A percentile compares a stretch with the other conserved stretches of the same genome.
Conservation (phyloP, 768 basidiomycete genomes). For the Mycena filopes region DNA sequence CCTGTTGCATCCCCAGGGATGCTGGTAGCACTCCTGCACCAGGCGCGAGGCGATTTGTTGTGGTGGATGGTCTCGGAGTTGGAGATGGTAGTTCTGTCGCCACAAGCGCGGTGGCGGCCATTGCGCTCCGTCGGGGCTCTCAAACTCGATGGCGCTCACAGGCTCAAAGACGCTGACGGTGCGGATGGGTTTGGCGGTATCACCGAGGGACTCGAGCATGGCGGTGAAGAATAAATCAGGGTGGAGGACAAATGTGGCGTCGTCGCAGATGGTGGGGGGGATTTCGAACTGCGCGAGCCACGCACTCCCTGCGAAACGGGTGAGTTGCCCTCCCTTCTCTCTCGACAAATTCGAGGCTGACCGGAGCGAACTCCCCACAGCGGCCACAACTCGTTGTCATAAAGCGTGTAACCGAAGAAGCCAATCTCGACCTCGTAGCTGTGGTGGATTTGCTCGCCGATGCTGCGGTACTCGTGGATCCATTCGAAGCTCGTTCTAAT, state of each 20-base stretch:
- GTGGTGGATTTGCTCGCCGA: neutral
- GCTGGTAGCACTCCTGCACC: neutral
- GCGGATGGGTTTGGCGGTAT: neutral
- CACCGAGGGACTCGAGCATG: neutral
- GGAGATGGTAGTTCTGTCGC: neutral
- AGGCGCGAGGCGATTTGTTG: neutral
- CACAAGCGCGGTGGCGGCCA: neutral
- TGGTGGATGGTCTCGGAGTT: neutral
- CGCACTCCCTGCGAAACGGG: neutral
- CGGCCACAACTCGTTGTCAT: neutral
- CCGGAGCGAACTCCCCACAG: neutral
- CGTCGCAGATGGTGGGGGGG: neutral
- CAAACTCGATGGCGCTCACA: neutral
- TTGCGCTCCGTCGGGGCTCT: no score
- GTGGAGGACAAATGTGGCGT: neutral
- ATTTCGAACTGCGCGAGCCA: neutral
- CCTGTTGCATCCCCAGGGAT: neutral
- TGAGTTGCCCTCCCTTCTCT: neutral
- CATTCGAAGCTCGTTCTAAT: neutral
- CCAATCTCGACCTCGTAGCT: neutral
- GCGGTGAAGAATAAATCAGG: neutral
- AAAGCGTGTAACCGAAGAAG: neutral
- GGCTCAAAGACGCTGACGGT: neutral
- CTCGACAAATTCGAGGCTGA: neutral
- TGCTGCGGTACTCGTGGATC: neutral